These are phyloP conservation scores for Drechmeria coniospora DNA, from an alignment of 2,329 filamentous ascomycete species.

Conservation along the genomic window DNA sequence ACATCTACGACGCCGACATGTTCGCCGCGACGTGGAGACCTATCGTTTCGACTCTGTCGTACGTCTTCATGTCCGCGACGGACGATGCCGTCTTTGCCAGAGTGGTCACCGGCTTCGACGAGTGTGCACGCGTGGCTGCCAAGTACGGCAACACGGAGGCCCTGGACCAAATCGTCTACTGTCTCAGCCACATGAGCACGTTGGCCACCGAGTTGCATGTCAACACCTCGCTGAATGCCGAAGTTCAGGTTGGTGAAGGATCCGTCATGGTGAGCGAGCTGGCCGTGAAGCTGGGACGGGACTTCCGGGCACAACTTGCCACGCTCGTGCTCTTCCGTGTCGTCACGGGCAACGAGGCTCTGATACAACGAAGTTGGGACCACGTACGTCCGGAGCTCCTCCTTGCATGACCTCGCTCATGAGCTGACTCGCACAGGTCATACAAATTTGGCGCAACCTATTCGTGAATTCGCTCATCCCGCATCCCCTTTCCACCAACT, in stretches of 20 bases:
- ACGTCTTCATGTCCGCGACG: conserved; percentile 97
- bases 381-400: conserved; percentile 39
- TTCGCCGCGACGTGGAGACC: conserved; percentile 93
- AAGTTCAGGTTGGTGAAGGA: conserved; percentile 81
- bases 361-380: conserved; percentile 65
- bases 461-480: conserved; percentile 91
- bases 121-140: conserved; percentile 84
- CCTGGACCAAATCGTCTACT: conserved; percentile 84
- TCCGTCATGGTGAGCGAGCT: conserved; percentile 98
- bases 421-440: conserved; percentile 37
- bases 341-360: conserved; percentile 66
- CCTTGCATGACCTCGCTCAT: background rate
- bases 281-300: conserved; percentile 84
- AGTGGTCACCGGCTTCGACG: conserved; percentile 87
- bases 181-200: conserved; percentile 79
- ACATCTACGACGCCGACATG: conserved; percentile 95
- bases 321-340: conserved; percentile 93
- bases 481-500: conserved; percentile 51
- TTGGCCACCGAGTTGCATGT: conserved; percentile 60
- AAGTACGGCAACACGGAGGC: conserved; percentile 72
- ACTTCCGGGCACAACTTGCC: conserved; percentile 85
- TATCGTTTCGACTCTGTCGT: conserved; percentile 84
- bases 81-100: conserved; percentile 91
- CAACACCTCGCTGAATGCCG: conserved; percentile 82
- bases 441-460: conserved; percentile 86